Base-by-base conservation (phyloP, 2,329 filamentous ascomycete genomes). In the Trichocomaceae sp. region DNA sequence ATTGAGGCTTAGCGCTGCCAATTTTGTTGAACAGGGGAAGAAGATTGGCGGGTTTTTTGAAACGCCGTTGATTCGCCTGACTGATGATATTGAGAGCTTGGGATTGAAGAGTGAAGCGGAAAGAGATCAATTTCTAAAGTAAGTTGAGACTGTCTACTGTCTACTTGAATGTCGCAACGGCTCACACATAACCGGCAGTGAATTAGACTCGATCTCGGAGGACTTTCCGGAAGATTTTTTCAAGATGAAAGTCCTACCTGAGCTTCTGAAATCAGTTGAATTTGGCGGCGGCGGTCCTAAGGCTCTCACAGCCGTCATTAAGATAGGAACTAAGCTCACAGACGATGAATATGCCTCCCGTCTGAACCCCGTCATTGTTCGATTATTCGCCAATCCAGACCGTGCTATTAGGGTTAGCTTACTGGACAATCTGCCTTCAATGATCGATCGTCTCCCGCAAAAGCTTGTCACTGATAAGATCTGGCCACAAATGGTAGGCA, bases 161-260 rank as follows among this genome's bases (percentile, higher is more conserved):
- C 13, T 10, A 2, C 17, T 42, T 12, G 19, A 7, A 22, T 49
- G 26, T 50, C 7, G 8, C 8, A n/a, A n/a, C 8, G 22, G 6
- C 66, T 75, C 47, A 66, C 39, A 29, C 45, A 41, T 19, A 1
- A 9, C 42, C 10, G n/a, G 62, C 59, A 80, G 77, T 61, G 89
- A 95, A 64, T 81, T 99, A 5, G 90, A 95, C 61, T 80, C 87
- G 57, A 79, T 96, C 5, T 87, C 90, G 0, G 90, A 96, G 61
- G 91, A 99, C 69, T 96, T 97, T 58, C 93, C 93, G 0, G 92
- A 96, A 66, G 93, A 97, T 57, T 99, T 96, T 70, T 96, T 97
- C 78, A 95, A 95, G 68, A 88, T 95, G 80, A 99, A 97, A 66
- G 84, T 99, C 3, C 78, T 99, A 8, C 93, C 93, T 0, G 93